These are phyloP conservation scores for Dunaliella sp. DNA, from an alignment of 139 green algal species.

Conservation along the genomic window DNA sequence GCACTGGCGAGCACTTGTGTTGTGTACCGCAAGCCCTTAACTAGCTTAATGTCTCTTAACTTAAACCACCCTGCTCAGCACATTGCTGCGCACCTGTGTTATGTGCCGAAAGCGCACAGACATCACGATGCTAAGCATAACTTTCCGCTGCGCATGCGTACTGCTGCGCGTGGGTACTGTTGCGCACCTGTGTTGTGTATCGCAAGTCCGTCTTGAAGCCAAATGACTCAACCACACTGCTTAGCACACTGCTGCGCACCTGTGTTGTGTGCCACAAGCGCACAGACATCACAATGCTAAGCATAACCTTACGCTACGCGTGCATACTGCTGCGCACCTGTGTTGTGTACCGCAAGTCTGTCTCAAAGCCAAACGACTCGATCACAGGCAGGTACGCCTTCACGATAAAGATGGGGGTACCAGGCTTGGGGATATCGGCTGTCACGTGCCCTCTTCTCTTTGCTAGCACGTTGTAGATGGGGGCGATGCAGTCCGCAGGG, in stretches of 20 bases:
- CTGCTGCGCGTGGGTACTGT: no score
- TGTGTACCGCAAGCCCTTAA: no score
- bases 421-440: conserved; percentile 74
- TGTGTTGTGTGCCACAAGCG: conserved; percentile 93
- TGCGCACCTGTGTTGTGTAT: conserved; percentile 92
- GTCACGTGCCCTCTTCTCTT: conserved; percentile 95
- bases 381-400: conserved; percentile 93
- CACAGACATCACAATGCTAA: background rate
- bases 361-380: conserved; percentile 98
- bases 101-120: conserved; percentile 94
- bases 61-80: no score
- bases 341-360: conserved; percentile 96
- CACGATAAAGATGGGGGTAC: conserved; percentile 88
- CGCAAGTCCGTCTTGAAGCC: conserved; percentile 98
- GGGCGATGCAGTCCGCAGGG: conserved; percentile 89
- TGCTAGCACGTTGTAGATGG: conserved; percentile 96
- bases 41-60: no score
- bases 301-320: background rate
- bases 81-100: conserved; percentile 65
- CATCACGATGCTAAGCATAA: background rate
- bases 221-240: conserved; percentile 96
- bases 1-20: no score
- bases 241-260: conserved; percentile 25
- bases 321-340: conserved; percentile 34
- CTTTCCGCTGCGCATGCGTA: background rate